Conservation (phyloP, 306 rosid genomes). For the Acmispon strigosus region DNA sequence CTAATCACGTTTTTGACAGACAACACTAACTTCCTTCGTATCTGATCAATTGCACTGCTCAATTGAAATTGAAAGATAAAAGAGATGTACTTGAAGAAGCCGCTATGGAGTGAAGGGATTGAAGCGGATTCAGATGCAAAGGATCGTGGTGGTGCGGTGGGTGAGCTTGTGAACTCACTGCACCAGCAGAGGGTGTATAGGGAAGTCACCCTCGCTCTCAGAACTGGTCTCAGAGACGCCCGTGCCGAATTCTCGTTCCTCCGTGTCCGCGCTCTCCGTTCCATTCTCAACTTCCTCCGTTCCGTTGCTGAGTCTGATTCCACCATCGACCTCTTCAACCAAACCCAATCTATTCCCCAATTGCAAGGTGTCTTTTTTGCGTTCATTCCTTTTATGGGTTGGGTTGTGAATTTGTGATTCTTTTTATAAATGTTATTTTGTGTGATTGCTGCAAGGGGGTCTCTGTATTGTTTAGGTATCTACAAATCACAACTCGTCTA, state of each 20-base stretch:
- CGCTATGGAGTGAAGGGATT: constrained; percentile 62
- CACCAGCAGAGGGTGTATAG: constrained; percentile 62
- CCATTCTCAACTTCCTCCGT: constrained; percentile 77
- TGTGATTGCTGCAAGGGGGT: background rate
- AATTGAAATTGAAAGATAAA: too few relatives aligned
- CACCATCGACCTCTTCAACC: constrained; percentile 57
- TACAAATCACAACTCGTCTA: too few relatives aligned
- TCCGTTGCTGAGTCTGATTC: constrained; percentile 65
- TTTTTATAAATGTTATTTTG: background rate
- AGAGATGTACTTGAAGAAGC: constrained; percentile 66
- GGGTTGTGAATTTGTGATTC: background rate
- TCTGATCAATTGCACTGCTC: too few relatives aligned
- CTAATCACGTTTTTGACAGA: too few relatives aligned
- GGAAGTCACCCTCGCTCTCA: constrained; percentile 78
- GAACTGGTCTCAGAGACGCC: constrained; percentile 71
- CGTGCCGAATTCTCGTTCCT: constrained; percentile 85
- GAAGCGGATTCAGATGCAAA: constrained; percentile 28
- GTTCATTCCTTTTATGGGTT: background rate
- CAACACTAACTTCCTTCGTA: too few relatives aligned
- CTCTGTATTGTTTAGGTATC: too few relatives aligned
- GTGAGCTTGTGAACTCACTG: constrained; percentile 55
- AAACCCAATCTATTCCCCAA: constrained; percentile 62
- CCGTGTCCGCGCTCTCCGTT: constrained; percentile 76
- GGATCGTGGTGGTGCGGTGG: constrained; percentile 16
- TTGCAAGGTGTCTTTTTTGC: constrained; percentile 49